A percentile compares a stretch with the other conserved stretches of the same genome.
These are phyloP conservation scores for Aureobasidium sp. DNA, from an alignment of 2,329 filamentous ascomycete genomes.

Conservation along the genomic window DNA sequence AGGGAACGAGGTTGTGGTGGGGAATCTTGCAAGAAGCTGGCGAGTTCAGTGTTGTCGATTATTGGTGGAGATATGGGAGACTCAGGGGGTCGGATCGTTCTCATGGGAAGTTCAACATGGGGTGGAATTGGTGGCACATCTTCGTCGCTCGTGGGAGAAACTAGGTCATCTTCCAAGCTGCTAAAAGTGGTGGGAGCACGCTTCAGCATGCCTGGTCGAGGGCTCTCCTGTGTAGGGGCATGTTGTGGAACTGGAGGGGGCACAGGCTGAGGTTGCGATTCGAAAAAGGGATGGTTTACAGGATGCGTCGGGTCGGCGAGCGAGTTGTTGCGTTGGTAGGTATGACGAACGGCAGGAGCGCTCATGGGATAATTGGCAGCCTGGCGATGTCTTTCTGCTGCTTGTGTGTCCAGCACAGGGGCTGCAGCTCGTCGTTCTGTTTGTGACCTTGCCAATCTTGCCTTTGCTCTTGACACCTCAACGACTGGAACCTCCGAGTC, in stretches of 20 bases:
- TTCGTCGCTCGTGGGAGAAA: background rate
- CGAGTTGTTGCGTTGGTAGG: background rate
- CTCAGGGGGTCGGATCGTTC: background rate
- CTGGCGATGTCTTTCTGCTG: background rate
- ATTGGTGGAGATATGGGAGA: background rate
- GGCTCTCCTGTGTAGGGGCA: background rate
- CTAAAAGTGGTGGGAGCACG: background rate
- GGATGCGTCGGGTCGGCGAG: conserved; percentile 6
- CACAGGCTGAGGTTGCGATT: background rate
- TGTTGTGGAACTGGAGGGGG: background rate
- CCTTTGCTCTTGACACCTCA: conserved; percentile 58
- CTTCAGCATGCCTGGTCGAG: background rate
- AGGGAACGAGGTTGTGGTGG: conserved; percentile 3
- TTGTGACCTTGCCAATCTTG: conserved; percentile 19
- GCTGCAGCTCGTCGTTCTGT: conserved; percentile 20
- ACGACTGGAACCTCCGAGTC: conserved; percentile 65
- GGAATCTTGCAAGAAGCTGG: background rate
- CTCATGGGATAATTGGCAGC: background rate
- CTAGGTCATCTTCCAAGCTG: background rate
- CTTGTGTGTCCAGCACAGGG: background rate
- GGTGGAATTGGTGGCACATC: background rate
- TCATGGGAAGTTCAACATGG: background rate
- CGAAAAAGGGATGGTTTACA: conserved; percentile 4
- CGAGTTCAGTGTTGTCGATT: background rate
- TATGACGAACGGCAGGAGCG: background rate